A percentile compares a stretch with the other conserved stretches of the same genome.
These are phyloP conservation scores for Arthrocladium fulminans DNA, from an alignment of 2,329 filamentous ascomycete species.

Conservation along the genomic window DNA sequence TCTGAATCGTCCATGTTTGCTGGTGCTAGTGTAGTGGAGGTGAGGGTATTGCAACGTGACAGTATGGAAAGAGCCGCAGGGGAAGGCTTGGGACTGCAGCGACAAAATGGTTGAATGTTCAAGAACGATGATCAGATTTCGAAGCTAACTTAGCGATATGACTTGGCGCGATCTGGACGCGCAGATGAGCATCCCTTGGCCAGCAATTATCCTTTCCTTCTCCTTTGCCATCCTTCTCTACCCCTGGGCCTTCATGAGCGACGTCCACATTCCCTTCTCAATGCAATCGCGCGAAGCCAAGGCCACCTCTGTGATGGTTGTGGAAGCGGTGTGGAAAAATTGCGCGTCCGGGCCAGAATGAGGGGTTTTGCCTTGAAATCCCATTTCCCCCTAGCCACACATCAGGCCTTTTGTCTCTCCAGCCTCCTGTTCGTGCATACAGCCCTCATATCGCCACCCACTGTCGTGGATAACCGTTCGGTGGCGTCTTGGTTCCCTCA, in stretches of 20 bases:
- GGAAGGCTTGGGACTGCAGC: not conserved
- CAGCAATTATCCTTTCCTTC: not conserved
- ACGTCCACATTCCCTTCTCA: not conserved
- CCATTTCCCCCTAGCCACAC: not conserved
- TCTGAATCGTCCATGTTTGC: conserved; percentile 32
- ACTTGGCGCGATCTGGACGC: conserved; percentile 8
- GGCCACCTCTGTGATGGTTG: not conserved
- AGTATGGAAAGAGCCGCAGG: conserved; percentile 24
- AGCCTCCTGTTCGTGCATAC: not conserved
- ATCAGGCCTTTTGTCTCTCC: not conserved
- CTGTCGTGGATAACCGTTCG: too few relatives aligned
- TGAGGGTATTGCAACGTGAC: conserved; percentile 19
- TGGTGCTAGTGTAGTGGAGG: conserved; percentile 1
- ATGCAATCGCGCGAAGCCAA: not conserved
- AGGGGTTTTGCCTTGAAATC: conserved; percentile 2
- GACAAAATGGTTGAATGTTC: not conserved
- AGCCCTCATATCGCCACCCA: too few relatives aligned
- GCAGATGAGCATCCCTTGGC: not conserved
- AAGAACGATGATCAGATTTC: conserved; percentile 8
- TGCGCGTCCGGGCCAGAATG: conserved; percentile 4
- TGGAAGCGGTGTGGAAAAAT: not conserved
- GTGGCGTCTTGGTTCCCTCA: too few relatives aligned
- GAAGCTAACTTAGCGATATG: conserved; percentile 7
- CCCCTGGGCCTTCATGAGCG: not conserved
- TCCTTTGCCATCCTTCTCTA: not conserved